Conservation (phyloP, 2,329 filamentous ascomycete species). For the Nigrospora oryzae region DNA sequence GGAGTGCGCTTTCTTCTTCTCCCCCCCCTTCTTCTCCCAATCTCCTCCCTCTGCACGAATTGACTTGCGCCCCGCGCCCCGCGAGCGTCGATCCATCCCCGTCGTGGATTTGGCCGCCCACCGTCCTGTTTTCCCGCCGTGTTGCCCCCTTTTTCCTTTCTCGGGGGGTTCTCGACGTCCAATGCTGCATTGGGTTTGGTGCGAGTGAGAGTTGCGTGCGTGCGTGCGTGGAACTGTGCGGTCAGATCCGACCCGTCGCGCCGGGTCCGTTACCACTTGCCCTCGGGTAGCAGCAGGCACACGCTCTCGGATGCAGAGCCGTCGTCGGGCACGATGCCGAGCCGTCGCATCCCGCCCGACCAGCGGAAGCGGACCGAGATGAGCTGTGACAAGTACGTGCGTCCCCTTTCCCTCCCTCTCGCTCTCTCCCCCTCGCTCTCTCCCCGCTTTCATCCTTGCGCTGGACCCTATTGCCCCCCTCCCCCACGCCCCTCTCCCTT, state of each 20-base stretch:
- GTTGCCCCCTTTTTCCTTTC: too few species aligned
- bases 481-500: background rate
- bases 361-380: constrained; percentile 34
- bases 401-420: background rate
- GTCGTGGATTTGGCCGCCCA: too few species aligned
- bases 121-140: too few species aligned
- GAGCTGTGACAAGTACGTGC: constrained; percentile 26
- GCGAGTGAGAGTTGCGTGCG: background rate
- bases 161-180: too few species aligned
- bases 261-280: background rate
- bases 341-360: constrained; percentile 28
- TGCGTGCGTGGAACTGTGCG: background rate
- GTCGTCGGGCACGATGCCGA: constrained; percentile 6
- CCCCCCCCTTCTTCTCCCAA: too few species aligned
- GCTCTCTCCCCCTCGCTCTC: too few species aligned
- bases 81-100: too few species aligned
- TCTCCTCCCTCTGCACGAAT: too few species aligned
- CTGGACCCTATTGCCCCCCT: background rate
- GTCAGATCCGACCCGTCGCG: background rate
- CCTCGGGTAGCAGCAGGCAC: too few species aligned
- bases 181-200: too few species aligned
- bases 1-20: too few species aligned
- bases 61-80: too few species aligned
- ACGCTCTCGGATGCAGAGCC: background rate
- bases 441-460: background rate